phyloP scores from a whole-genome alignment of 73 alveolate species.

The Paraurostyla sp. region DNA sequence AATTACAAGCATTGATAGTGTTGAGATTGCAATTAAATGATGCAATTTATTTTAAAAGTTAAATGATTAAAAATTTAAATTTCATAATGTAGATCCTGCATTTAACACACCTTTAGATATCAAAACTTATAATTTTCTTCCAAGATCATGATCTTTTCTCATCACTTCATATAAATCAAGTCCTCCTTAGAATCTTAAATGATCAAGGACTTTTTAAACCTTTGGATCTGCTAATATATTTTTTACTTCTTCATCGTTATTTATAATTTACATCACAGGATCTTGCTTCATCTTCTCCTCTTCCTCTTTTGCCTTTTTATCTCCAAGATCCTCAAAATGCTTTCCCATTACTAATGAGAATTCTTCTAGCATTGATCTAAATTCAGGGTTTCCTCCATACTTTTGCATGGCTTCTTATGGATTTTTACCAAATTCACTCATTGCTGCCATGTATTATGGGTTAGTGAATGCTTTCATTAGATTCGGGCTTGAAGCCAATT shows the following conservation, averaged over 20 bases:
- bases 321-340: slow-evolving; percentile 81
- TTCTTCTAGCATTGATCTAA: slow-evolving; percentile 79
- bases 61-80: neutral
- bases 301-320: slow-evolving; percentile 33
- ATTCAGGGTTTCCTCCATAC: slow-evolving; percentile 83
- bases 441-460: slow-evolving; percentile 79
- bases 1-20: neutral
- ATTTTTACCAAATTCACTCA: slow-evolving; percentile 79
- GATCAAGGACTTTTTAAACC: slow-evolving; percentile 72
- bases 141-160: slow-evolving; percentile 44
- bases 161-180: slow-evolving; percentile 80
- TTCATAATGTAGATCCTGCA: neutral
- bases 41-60: neutral
- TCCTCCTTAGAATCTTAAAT: slow-evolving; percentile 74
- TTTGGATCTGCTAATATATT: slow-evolving; percentile 80
- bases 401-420: slow-evolving; percentile 84
- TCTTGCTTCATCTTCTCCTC: slow-evolving; percentile 70
- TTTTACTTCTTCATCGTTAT: slow-evolving; percentile 77
- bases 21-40: neutral
- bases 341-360: slow-evolving; percentile 86
- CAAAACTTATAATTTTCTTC: slow-evolving; percentile 31
- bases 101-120: slow-evolving; percentile 51
- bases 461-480: slow-evolving; percentile 82
- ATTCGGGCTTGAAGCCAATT: slow-evolving; percentile 79
- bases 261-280: slow-evolving; percentile 74